A percentile compares a stretch with the other conserved stretches of the same genome.
phyloP scores from a whole-genome alignment of 208 protist genomes.

The Trypanosoma melophagium region DNA sequence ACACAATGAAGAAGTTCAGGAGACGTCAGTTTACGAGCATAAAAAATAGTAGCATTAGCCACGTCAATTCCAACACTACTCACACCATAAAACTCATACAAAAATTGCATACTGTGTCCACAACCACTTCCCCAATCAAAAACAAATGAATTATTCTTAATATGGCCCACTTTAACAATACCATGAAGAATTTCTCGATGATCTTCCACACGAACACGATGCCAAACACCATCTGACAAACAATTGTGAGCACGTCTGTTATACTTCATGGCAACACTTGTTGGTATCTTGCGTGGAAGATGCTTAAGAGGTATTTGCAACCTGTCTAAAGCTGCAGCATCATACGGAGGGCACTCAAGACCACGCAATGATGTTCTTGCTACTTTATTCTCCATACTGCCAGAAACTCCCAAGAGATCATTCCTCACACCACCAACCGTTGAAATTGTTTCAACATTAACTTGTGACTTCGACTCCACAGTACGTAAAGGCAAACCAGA shows the following conservation, averaged over 20 bases:
- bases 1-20: slow-evolving; percentile 32
- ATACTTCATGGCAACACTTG: slow-evolving; percentile 27
- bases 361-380: neutral
- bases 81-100: slow-evolving; percentile 26
- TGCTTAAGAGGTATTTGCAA: slow-evolving; percentile 32
- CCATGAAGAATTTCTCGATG: slow-evolving; percentile 27
- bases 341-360: slow-evolving; percentile 10
- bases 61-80: slow-evolving; percentile 32
- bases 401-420: neutral
- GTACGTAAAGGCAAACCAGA: neutral
- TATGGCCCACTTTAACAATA: slow-evolving; percentile 10
- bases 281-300: slow-evolving; percentile 21
- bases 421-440: neutral
- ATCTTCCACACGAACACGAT: slow-evolving; percentile 26
- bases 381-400: neutral
- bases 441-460: neutral
- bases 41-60: slow-evolving; percentile 22
- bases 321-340: slow-evolving; percentile 5
- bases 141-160: slow-evolving; percentile 27
- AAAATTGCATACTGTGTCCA: slow-evolving; percentile 31
- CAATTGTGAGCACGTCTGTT: slow-evolving; percentile 29
- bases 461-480: neutral
- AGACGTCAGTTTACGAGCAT: slow-evolving; percentile 27
- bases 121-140: slow-evolving; percentile 40
- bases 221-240: slow-evolving; percentile 26